These are phyloP conservation scores for Triticum timopheevii DNA, from an alignment of 176 grass and related monocot genomes.

Conservation along the genomic window DNA sequence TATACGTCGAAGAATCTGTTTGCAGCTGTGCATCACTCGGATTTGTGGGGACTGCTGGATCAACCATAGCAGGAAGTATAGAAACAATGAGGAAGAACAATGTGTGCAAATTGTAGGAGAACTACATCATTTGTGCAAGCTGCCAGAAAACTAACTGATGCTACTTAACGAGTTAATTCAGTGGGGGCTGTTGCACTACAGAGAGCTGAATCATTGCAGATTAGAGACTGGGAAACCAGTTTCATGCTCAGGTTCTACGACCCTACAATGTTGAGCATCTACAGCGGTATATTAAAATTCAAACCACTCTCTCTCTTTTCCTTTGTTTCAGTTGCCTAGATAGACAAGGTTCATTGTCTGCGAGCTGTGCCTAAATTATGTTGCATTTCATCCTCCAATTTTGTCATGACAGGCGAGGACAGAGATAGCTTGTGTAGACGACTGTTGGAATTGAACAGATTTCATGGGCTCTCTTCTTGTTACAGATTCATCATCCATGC, in stretches of 20 bases:
- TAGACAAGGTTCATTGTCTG: constrained; percentile 4
- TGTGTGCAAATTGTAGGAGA: constrained; percentile 62
- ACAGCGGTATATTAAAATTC: not conserved
- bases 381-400: constrained; percentile 7
- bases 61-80: constrained; percentile 88
- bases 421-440: not conserved
- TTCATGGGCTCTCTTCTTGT: not conserved
- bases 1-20: constrained; percentile 82
- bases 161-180: not conserved
- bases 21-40: constrained; percentile 93
- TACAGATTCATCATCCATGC: not conserved
- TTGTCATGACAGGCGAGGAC: not conserved
- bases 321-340: not conserved
- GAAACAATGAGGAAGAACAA: constrained; percentile 75
- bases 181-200: not conserved
- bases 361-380: not conserved
- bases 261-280: constrained; percentile 12
- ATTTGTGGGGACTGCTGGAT: constrained; percentile 90
- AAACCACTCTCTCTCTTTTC: not conserved
- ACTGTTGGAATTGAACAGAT: not conserved
- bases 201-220: constrained; percentile 15
- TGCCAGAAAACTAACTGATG: constrained; percentile 6
- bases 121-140: not conserved
- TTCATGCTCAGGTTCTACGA: not conserved
- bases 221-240: not conserved